Percentiles rank a stretch among this genome's conserved stretches.
Evolutionary conservation across 352 stramenopile species (phyloP).

Genomic region (Globisporangium abappressorium): DNA sequence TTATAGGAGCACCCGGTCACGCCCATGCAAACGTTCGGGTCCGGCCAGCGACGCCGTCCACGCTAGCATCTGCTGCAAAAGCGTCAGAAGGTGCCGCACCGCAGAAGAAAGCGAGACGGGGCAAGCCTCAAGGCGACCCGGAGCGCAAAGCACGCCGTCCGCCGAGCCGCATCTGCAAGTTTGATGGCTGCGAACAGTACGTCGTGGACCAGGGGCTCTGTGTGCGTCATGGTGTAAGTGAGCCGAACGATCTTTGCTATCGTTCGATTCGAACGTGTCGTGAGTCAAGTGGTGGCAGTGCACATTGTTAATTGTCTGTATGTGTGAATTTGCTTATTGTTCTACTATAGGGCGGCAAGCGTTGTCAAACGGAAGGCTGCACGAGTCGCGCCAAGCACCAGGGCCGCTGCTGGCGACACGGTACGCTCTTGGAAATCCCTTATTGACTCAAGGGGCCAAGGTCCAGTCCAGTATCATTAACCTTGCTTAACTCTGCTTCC

Average conservation of each 20-base stretch:
- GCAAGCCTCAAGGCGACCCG: conserved; percentile 30
- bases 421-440: background rate
- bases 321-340: conserved; percentile 2
- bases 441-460: background rate
- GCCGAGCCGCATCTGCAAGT: conserved; percentile 68
- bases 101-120: conserved; percentile 8
- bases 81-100: background rate
- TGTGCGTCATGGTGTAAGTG: conserved; percentile 62
- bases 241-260: background rate
- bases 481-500: too few relatives aligned
- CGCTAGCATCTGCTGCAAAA: background rate
- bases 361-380: conserved; percentile 23
- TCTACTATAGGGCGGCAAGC: conserved; percentile 19
- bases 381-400: conserved; percentile 22
- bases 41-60: background rate
- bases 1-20: background rate
- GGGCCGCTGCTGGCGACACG: conserved; percentile 19
- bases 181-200: conserved; percentile 73
- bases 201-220: conserved; percentile 78
- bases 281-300: background rate
- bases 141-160: conserved; percentile 53
- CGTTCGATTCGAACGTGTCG: background rate
- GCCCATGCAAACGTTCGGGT: background rate
- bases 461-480: background rate
- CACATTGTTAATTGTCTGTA: background rate